These are phyloP conservation scores for Plantago elongata DNA, from an alignment of 257 asterid species.

Conservation along the genomic window DNA sequence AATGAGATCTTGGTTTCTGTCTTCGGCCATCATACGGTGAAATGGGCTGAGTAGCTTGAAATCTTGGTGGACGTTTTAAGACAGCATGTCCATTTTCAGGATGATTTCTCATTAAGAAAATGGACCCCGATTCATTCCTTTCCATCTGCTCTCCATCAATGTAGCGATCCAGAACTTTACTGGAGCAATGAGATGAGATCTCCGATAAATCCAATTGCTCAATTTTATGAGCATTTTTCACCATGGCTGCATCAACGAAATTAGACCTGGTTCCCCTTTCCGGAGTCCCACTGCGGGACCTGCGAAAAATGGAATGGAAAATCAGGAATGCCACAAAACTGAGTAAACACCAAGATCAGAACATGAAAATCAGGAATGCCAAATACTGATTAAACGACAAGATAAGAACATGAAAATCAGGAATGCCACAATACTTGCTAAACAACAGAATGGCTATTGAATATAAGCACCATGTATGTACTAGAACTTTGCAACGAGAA, in stretches of 20 bases:
- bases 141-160: slow-evolving; percentile 84
- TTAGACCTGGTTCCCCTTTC: slow-evolving; percentile 60
- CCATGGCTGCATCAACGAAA: slow-evolving; percentile 32
- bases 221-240: slow-evolving; percentile 33
- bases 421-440: background rate
- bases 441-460: slow-evolving; percentile 9
- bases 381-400: background rate
- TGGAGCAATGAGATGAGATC: slow-evolving; percentile 67
- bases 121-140: slow-evolving; percentile 31
- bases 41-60: slow-evolving; percentile 40
- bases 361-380: background rate
- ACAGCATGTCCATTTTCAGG: slow-evolving; percentile 36
- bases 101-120: slow-evolving; percentile 35
- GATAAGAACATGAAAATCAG: background rate
- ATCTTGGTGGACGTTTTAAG: slow-evolving; percentile 51
- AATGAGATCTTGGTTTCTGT: slow-evolving; percentile 73
- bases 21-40: slow-evolving; percentile 49
- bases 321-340: background rate
- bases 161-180: slow-evolving; percentile 81
- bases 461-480: background rate
- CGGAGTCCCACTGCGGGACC: slow-evolving; percentile 64
- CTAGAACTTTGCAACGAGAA: too few relatives aligned
- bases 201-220: slow-evolving; percentile 66
- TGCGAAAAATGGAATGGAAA: slow-evolving; percentile 23
- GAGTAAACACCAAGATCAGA: too few relatives aligned